These are phyloP conservation scores for Actinidia chinensis DNA, from an alignment of 179 eudicot genomes.

Conservation along the genomic window DNA sequence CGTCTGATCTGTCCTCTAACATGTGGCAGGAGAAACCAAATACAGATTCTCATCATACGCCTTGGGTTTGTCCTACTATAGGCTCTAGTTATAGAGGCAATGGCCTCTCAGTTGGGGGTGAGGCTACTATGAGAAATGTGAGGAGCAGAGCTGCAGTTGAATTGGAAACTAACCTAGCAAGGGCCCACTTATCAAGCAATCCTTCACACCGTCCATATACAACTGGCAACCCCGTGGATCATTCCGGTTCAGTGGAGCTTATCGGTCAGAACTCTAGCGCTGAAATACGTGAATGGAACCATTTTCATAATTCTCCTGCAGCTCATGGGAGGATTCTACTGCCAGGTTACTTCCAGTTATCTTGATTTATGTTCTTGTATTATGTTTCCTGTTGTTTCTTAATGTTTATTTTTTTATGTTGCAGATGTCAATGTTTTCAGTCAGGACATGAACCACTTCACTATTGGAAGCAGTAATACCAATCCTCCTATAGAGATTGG, in stretches of 20 bases:
- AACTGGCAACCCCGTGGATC: conserved; percentile 44
- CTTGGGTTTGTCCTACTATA: conserved; percentile 44
- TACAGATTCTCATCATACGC: conserved; percentile 47
- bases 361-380: not conserved
- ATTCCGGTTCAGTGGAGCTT: conserved; percentile 40
- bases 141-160: conserved; percentile 70
- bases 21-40: conserved; percentile 56
- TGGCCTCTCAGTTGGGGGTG: conserved; percentile 54
- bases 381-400: not conserved
- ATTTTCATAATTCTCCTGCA: conserved; percentile 37
- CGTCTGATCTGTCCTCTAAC: conserved; percentile 54
- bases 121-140: conserved; percentile 65
- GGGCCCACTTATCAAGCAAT: conserved; percentile 43
- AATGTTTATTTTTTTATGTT: conserved; percentile 10
- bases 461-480: conserved; percentile 41
- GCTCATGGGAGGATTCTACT: conserved; percentile 47
- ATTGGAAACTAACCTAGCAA: conserved; percentile 44
- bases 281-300: conserved; percentile 58
- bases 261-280: conserved; percentile 43
- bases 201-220: conserved; percentile 43
- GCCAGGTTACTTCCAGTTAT: conserved; percentile 34
- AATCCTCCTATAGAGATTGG: conserved; percentile 51
- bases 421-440: conserved; percentile 43
- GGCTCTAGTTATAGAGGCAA: conserved; percentile 42
- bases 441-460: conserved; percentile 49